phyloP scores from a whole-genome alignment of 1,284 basidiomycete genomes.

The Malassezia equina region DNA sequence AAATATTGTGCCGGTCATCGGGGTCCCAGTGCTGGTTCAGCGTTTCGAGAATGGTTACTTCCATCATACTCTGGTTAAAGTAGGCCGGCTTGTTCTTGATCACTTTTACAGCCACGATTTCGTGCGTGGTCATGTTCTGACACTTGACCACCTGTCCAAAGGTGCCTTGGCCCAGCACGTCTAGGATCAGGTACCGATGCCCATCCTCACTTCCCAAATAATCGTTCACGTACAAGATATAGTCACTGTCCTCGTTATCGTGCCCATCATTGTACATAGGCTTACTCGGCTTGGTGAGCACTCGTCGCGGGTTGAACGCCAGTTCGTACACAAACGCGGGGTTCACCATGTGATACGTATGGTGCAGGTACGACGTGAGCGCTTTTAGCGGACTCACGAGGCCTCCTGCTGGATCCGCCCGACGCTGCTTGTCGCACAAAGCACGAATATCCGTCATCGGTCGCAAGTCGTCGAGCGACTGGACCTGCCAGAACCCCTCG shows the following conservation, averaged over 20 bases:
- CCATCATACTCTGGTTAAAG: slow-evolving; percentile 99
- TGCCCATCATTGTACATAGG: slow-evolving; percentile 45
- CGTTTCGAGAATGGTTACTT: slow-evolving; percentile 94
- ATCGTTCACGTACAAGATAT: slow-evolving; percentile 48
- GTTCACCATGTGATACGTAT: slow-evolving; percentile 48
- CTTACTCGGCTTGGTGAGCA: slow-evolving; percentile 46
- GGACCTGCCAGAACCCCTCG: slow-evolving; percentile 38
- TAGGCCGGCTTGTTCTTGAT: slow-evolving; percentile 99
- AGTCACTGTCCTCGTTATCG: slow-evolving; percentile 47
- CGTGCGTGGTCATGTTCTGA: slow-evolving; percentile 97
- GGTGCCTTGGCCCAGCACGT: slow-evolving; percentile 93
- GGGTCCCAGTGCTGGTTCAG: slow-evolving; percentile 56
- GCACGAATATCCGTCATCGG: slow-evolving; percentile 30
- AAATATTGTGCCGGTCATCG: slow-evolving; percentile 87
- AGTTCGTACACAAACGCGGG: slow-evolving; percentile 47
- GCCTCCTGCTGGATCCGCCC: slow-evolving; percentile 43
- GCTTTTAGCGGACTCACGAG: slow-evolving; percentile 46
- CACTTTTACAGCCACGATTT: slow-evolving; percentile 96
- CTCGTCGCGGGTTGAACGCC: slow-evolving; percentile 44
- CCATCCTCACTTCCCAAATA: slow-evolving; percentile 46
- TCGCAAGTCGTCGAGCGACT: slow-evolving; percentile 34
- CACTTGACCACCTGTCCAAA: slow-evolving; percentile 99
- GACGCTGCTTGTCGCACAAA: slow-evolving; percentile 24
- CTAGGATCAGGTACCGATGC: slow-evolving; percentile 86
- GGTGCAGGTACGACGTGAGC: slow-evolving; percentile 44